These are phyloP conservation scores for Komagataella pastoris DNA, from an alignment of 805 yeast genomes.

Conservation along the genomic window DNA sequence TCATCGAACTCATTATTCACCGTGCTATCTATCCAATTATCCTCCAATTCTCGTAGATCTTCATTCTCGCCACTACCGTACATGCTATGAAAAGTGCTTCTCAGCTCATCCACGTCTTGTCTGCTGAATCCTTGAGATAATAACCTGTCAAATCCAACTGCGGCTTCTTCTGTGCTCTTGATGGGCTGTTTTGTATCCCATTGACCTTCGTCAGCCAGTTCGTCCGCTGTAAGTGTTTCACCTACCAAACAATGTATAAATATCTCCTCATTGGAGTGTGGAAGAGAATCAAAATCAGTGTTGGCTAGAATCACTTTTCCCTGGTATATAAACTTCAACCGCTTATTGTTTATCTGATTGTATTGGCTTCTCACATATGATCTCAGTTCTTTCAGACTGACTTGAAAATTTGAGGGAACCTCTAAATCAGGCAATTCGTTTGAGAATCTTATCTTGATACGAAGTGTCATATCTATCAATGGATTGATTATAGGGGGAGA, in stretches of 20 bases:
- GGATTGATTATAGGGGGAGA: not conserved
- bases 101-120: constrained; percentile 57
- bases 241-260: constrained; percentile 77
- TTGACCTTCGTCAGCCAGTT: constrained; percentile 45
- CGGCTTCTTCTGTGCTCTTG: constrained; percentile 47
- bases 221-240: constrained; percentile 38
- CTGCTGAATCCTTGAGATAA: constrained; percentile 74
- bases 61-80: constrained; percentile 35
- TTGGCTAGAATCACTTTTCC: constrained; percentile 52
- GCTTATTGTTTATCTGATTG: constrained; percentile 21
- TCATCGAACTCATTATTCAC: constrained; percentile 39
- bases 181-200: constrained; percentile 39
- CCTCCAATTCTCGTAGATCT: constrained; percentile 60
- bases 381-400: constrained; percentile 26
- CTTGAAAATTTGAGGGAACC: constrained; percentile 19
- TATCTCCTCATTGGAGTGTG: constrained; percentile 12
- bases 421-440: constrained; percentile 26
- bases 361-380: constrained; percentile 23
- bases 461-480: not conserved
- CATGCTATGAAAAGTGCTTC: constrained; percentile 61
- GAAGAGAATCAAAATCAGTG: constrained; percentile 29
- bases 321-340: constrained; percentile 54
- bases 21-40: constrained; percentile 78
- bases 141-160: constrained; percentile 75
- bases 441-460: constrained; percentile 30